phyloP scores from a whole-genome alignment of 768 basidiomycete genomes.

The Hortiboletus campestris region DNA sequence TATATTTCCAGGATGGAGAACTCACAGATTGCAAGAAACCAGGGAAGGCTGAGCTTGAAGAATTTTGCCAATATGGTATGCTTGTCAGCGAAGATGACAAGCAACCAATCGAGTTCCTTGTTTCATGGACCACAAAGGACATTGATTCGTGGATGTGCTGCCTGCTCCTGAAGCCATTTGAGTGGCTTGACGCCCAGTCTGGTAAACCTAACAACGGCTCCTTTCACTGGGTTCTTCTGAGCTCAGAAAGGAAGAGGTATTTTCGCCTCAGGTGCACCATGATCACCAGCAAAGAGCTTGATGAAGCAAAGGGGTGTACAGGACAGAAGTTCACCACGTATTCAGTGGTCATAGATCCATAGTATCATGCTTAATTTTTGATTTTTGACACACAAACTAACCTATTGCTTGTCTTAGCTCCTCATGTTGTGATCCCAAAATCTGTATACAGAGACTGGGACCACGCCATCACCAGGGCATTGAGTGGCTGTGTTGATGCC shows the following conservation, averaged over 20 bases:
- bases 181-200: conserved; percentile 2
- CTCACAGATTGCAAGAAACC: not conserved
- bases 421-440: too few relatives aligned
- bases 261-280: not conserved
- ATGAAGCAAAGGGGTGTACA: not conserved
- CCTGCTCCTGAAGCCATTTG: conserved; percentile 1
- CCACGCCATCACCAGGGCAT: too few relatives aligned
- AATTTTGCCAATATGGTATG: too few relatives aligned
- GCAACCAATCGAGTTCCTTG: too few relatives aligned
- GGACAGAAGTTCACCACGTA: not conserved
- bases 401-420: too few relatives aligned
- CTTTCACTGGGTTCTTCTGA: not conserved
- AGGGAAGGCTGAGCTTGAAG: not conserved
- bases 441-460: too few relatives aligned
- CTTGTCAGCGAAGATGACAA: too few relatives aligned
- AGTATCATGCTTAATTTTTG: not conserved
- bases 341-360: not conserved
- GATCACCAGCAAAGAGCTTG: not conserved
- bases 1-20: not conserved
- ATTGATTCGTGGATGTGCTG: not conserved
- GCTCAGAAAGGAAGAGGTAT: not conserved
- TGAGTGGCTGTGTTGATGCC: too few relatives aligned
- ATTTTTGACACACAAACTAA: not conserved
- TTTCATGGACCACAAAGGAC: not conserved
- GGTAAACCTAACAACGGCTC: not conserved